phyloP scores from a whole-genome alignment of 805 yeast genomes.

The Yamadazyma nakazawae region DNA sequence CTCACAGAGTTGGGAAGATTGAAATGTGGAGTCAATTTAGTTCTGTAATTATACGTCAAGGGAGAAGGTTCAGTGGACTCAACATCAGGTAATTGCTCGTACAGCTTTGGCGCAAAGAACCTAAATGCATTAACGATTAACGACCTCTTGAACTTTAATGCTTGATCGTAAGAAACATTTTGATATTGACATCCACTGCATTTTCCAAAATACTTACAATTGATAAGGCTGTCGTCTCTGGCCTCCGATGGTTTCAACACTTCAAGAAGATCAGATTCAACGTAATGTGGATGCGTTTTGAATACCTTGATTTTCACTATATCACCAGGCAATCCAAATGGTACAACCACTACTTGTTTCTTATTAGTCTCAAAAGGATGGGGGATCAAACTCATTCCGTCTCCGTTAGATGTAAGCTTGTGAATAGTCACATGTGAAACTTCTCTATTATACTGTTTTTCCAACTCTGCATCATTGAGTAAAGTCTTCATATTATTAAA shows the following conservation, averaged over 20 bases:
- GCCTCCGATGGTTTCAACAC: conserved; percentile 34
- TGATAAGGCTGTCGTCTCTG: conserved; percentile 57
- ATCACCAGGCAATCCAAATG: conserved; percentile 90
- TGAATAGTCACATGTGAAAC: conserved; percentile 57
- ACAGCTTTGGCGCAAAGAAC: conserved; percentile 63
- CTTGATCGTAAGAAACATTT: conserved; percentile 67
- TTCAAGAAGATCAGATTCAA: conserved; percentile 68
- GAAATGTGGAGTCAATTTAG: conserved; percentile 95
- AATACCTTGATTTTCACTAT: conserved; percentile 63
- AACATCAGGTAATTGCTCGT: conserved; percentile 54
- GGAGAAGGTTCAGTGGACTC: conserved; percentile 75
- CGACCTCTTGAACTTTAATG: conserved; percentile 64
- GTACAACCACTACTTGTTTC: conserved; percentile 70
- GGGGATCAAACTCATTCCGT: conserved; percentile 70
- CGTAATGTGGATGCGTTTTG: conserved; percentile 72
- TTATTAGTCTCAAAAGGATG: conserved; percentile 48
- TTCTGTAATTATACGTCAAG: conserved; percentile 69
- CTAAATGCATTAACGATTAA: conserved; percentile 81
- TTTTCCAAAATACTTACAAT: conserved; percentile 82
- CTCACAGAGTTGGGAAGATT: conserved; percentile 57
- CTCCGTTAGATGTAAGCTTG: conserved; percentile 74
- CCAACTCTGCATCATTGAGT: conserved; percentile 54
- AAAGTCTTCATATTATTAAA: conserved; percentile 63
- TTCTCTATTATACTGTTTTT: conserved; percentile 51
- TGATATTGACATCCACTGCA: conserved; percentile 97